A percentile compares a stretch with the other conserved stretches of the same genome.
These are phyloP conservation scores for Backusella tuberculispora DNA, from an alignment of 192 early-diverging fungal genomes.

Conservation along the genomic window DNA sequence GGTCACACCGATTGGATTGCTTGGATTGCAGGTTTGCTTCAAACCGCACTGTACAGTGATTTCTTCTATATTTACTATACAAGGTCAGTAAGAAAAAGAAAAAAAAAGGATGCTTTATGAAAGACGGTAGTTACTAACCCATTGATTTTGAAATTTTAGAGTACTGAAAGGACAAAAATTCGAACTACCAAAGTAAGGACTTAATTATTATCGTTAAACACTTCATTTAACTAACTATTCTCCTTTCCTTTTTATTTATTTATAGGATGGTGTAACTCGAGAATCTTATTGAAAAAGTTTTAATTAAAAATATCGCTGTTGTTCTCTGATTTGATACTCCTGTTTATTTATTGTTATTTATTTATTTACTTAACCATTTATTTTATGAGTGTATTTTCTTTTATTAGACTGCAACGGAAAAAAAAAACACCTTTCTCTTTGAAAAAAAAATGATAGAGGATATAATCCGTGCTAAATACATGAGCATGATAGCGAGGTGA, in stretches of 20 bases:
- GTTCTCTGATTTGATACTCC: constrained; percentile 15
- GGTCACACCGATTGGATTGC: constrained; percentile 72
- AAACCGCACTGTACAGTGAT: constrained; percentile 95
- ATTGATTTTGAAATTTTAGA: constrained; percentile 37
- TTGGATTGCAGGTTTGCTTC: constrained; percentile 89
- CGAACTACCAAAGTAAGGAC: constrained; percentile 58
- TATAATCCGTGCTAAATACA: too few species aligned
- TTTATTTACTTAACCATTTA: not conserved
- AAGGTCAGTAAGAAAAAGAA: constrained; percentile 75
- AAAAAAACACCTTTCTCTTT: too few species aligned
- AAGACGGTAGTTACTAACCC: not conserved
- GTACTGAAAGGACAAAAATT: constrained; percentile 74
- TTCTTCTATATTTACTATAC: constrained; percentile 97
- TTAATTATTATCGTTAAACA: not conserved
- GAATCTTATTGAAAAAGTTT: constrained; percentile 2
- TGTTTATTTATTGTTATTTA: not conserved
- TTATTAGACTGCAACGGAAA: too few species aligned
- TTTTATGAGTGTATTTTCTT: too few species aligned
- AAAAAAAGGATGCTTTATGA: not conserved
- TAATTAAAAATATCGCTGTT: constrained; percentile 6
- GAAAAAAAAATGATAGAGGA: too few species aligned
- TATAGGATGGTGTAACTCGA: constrained; percentile 7
- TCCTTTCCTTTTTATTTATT: not conserved
- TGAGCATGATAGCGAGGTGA: too few species aligned
- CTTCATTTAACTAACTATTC: not conserved